Base-by-base conservation (phyloP, 768 basidiomycete genomes). In the Phylloporus arenicola region DNA sequence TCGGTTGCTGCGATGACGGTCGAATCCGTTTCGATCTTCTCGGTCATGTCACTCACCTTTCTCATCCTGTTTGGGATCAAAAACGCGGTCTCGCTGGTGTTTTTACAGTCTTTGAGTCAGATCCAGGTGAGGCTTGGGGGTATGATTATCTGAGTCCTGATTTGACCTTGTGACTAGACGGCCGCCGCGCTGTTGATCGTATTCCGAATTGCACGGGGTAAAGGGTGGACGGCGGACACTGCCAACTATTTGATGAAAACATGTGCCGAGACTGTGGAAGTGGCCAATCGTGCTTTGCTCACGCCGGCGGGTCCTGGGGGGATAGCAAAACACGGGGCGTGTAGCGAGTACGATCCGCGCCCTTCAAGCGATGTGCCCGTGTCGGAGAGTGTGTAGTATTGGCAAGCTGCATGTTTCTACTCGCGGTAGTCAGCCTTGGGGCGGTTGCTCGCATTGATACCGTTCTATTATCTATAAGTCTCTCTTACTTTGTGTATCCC, bases 11-110 rank as follows among this genome's bases (percentile, higher is more conserved):
- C 71, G 7, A 71, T 74, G 57, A 35, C 70, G 25, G 43, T 74
- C 43, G 72, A 73, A 54, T 68, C 67, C 0, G 69, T 68, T 2
- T 56, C 64, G 4, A 38, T 68, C 3, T 71, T 70, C 41, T 58
- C 66, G 7, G 13, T 55, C 5, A 43, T 61, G 14, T 61, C 62
- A 0, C 14, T 73, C 7, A 30, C 68, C 0, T 69, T 73, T 46
- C 40, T 73, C 19, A 47, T 66, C 13, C 41, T 60, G 14, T 72
- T 63, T 41, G 56, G 53, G 4, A 12, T 51, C 7, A 43, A 52
- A 13, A 61, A 53, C 14, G 41, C 59, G 0, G 43, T 67, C 6
- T 63, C 64, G 24, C 65, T 67, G 27, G 46, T 68, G n/a, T 58
- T 70, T 33, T 30, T 72, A 6, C 62, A 61, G 14, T 38, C 62